Evolutionary conservation across 1,284 basidiomycete species (phyloP), one percentile per base, ranked within the genome.

Genomic region (Neotropicomus parvogracilis): DNA sequence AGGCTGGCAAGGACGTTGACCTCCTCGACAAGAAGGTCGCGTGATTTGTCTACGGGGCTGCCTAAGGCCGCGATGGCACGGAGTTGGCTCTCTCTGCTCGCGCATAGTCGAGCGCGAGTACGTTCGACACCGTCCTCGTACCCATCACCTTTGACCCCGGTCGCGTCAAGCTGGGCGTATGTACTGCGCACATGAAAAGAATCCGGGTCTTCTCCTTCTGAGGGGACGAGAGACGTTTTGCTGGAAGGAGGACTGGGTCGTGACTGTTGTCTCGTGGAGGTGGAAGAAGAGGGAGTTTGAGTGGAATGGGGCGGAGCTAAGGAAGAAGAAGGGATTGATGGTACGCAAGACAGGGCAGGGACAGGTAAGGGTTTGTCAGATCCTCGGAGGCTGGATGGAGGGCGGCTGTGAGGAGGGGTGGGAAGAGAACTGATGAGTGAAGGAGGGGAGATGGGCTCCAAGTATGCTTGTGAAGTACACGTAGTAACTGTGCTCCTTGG

Each of bases 51-150:
- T 7, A 60, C 65, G 16, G 72, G 75, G 57, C 80, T 75, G 11
- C 73, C 79, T 10, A 85, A 59, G 4, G 83, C 80, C 41, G 71
- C 70, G 39, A 72, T 73, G 1, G 79, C 80, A 50, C 75, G 72
- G 36, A 80, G 59, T 53, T 82, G 81, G 62, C 79, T 83, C 17
- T 72, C 73, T 55, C 79, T 72, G 60, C 78, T 84, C 21, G 66
- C 68, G 39, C 81, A 80, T 41, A 86, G 72, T 42, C 88, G 80
- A n/a, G 91, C 91, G 48, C 93, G 79, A n/a, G 92, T 97, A 34
- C 91, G 81, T 70, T 97, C 93, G 13, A 93, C 77, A 31, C 93
- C 93, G 57, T 95, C 91, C 57, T 88, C 87, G 70, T 85, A 91
- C 0, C 93, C 93, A 65, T 97, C 93, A 3, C 93, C 93, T 60